Conservation (phyloP, 1,139 yeast genomes). For the Suhomyces bolitotheri region DNA sequence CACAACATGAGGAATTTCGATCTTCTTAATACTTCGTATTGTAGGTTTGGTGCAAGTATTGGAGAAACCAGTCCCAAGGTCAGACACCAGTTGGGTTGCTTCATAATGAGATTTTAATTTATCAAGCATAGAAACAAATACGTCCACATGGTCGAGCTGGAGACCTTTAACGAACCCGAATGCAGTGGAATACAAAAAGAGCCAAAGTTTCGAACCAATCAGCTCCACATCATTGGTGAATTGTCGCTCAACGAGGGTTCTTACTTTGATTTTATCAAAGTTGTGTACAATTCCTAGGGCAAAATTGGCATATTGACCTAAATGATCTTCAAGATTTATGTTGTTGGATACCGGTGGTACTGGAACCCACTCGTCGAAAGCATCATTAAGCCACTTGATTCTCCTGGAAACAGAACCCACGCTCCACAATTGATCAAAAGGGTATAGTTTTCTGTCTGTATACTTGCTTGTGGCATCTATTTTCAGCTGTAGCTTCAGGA, state of each 20-base stretch:
- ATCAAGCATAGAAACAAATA: conserved; percentile 2
- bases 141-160: not conserved
- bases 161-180: not conserved
- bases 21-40: conserved; percentile 1
- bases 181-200: conserved; percentile 1
- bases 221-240: too few species aligned
- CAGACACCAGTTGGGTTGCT: not conserved
- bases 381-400: not conserved
- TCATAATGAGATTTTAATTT: not conserved
- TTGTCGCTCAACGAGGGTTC: too few species aligned
- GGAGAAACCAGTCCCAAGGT: too few species aligned
- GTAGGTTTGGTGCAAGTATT: not conserved
- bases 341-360: conserved; percentile 1
- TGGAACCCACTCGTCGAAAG: not conserved
- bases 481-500: not conserved
- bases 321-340: not conserved
- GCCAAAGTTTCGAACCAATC: conserved; percentile 2
- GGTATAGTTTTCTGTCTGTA: too few species aligned
- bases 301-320: not conserved
- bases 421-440: not conserved
- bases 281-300: too few species aligned
- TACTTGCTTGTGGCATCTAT: too few species aligned
- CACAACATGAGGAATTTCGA: conserved; percentile 1
- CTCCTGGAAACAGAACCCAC: not conserved
- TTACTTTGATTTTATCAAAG: not conserved